Evolutionary conservation across 1,284 basidiomycete species (phyloP).

Genomic region (Boletus smithii): DNA sequence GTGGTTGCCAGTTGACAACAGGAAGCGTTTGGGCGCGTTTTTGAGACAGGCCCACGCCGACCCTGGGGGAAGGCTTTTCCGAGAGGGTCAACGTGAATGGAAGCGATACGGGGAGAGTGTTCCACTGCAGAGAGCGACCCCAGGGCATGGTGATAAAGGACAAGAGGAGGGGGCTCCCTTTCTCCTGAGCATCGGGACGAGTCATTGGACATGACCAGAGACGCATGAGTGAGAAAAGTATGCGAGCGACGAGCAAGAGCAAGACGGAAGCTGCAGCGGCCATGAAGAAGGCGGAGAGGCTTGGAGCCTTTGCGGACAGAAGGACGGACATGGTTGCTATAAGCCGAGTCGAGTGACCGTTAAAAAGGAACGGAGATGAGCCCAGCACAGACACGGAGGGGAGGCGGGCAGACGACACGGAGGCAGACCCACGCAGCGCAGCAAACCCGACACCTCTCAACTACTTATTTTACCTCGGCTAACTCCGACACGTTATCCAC

Average conservation of each 20-base stretch:
- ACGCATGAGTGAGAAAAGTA: conserved; percentile 29
- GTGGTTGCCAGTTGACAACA: conserved; percentile 22
- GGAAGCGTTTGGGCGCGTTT: conserved; percentile 17
- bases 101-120: conserved; percentile 27
- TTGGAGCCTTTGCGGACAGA: conserved; percentile 29
- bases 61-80: conserved; percentile 22
- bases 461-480: conserved; percentile 26
- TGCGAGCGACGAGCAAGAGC: conserved; percentile 31
- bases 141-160: conserved; percentile 13
- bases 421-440: conserved; percentile 19
- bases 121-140: conserved; percentile 24
- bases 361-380: conserved; percentile 30
- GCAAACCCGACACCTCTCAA: neutral
- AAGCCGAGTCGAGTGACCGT: conserved; percentile 4
- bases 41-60: conserved; percentile 3
- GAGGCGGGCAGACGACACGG: conserved; percentile 9
- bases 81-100: conserved; percentile 24
- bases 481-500: conserved; percentile 24
- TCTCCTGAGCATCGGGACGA: conserved; percentile 16
- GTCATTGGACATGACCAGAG: conserved; percentile 27
- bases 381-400: conserved; percentile 19
- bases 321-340: conserved; percentile 30
- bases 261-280: conserved; percentile 28
- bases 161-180: conserved; percentile 7
- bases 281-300: conserved; percentile 33